These are phyloP conservation scores for Penicillium longicatenatum DNA, from an alignment of 495 filamentous ascomycete species.

Conservation along the genomic window DNA sequence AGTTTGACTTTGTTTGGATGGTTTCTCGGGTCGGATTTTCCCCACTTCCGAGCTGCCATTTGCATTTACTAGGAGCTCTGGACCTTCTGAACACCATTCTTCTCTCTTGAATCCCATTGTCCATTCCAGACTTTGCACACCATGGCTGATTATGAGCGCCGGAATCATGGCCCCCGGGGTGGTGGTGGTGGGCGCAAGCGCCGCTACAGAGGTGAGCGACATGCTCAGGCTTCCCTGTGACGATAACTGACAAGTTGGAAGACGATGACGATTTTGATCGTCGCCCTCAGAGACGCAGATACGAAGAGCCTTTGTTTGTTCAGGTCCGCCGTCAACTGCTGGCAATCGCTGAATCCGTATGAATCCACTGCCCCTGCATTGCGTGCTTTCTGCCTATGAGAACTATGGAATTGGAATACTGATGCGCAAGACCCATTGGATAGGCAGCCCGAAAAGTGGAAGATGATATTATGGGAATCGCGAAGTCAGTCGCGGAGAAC, in stretches of 20 bases:
- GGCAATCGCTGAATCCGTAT: conserved; percentile 79
- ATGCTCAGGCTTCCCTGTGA: conserved; percentile 7
- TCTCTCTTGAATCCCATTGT: conserved; percentile 8
- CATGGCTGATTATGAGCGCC: conserved; percentile 78
- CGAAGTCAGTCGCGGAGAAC: conserved; percentile 73
- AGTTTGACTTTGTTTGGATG: not conserved
- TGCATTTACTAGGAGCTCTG: conserved; percentile 5
- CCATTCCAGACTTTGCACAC: conserved; percentile 4
- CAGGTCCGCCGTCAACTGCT: conserved; percentile 81
- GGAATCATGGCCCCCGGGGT: conserved; percentile 50
- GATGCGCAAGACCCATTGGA: conserved; percentile 11
- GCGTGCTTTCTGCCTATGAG: conserved; percentile 3
- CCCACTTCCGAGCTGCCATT: conserved; percentile 5
- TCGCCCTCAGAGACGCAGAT: conserved; percentile 71
- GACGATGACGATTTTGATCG: conserved; percentile 80
- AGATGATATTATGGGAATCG: conserved; percentile 77
- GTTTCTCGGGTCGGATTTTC: conserved; percentile 8
- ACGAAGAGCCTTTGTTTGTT: conserved; percentile 74
- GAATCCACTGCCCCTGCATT: conserved; percentile 18
- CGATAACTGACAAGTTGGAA: conserved; percentile 27
- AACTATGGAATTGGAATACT: conserved; percentile 7
- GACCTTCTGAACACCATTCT: not conserved
- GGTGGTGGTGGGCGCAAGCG: conserved; percentile 68
- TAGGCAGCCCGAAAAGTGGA: conserved; percentile 75
- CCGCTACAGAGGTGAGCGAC: conserved; percentile 54